Evolutionary conservation across 2,329 filamentous ascomycete genomes (phyloP).

Genomic region (Decorospora gaudefroyi): DNA sequence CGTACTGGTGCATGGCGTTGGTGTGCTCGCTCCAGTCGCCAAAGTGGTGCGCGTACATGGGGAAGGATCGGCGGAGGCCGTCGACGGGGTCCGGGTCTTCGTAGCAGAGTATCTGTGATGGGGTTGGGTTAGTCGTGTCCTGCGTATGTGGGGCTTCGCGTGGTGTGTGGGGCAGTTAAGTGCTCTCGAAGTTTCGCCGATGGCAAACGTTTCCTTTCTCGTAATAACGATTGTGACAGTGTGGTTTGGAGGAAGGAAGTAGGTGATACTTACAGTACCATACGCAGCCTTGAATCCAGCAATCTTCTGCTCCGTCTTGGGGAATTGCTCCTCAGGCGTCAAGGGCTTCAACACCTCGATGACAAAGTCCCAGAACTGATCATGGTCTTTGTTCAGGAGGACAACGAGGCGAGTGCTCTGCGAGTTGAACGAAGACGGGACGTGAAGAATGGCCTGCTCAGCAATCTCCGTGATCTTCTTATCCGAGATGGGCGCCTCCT

Average conservation of each 20-base stretch:
- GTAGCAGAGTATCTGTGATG: constrained; percentile 74
- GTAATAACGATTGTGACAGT: no score
- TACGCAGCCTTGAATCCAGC: constrained; percentile 70
- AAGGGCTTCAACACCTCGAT: constrained; percentile 67
- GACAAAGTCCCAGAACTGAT: constrained; percentile 82
- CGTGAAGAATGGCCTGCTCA: constrained; percentile 63
- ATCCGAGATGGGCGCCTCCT: constrained; percentile 63
- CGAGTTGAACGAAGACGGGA: constrained; percentile 85
- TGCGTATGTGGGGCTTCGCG: background rate
- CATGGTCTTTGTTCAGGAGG: constrained; percentile 80
- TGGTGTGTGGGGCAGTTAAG: constrained; percentile 22
- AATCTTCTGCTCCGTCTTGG: constrained; percentile 57
- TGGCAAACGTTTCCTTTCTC: background rate
- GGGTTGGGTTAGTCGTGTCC: constrained; percentile 13
- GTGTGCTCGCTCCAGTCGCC: constrained; percentile 75
- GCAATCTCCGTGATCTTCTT: constrained; percentile 67
- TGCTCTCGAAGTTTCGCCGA: background rate
- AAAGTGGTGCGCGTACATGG: constrained; percentile 79
- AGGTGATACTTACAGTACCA: constrained; percentile 67
- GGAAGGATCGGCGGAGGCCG: constrained; percentile 68
- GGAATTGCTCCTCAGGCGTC: constrained; percentile 68
- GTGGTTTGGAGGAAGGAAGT: no score
- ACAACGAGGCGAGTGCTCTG: constrained; percentile 80
- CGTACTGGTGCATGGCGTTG: constrained; percentile 79
- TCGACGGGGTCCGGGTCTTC: constrained; percentile 72